phyloP scores from a whole-genome alignment of 768 basidiomycete genomes.

The Hydnomerulius pinastri region DNA sequence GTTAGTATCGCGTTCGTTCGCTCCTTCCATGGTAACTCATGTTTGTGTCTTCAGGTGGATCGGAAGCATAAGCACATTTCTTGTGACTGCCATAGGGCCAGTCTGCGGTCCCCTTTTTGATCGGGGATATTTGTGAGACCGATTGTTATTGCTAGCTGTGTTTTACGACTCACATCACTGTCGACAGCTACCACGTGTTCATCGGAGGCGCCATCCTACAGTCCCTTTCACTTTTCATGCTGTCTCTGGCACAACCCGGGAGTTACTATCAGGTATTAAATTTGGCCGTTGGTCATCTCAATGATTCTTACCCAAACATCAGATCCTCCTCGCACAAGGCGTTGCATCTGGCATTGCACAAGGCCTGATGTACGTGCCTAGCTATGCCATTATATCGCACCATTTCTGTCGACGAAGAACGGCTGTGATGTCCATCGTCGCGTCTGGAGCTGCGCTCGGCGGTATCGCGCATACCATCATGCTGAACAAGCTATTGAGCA shows the following conservation, averaged over 20 bases:
- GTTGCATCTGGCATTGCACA: constrained; percentile 42
- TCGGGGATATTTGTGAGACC: constrained; percentile 29
- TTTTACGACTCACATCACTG: neutral
- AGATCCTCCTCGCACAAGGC: constrained; percentile 50
- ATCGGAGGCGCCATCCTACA: constrained; percentile 29
- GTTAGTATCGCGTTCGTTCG: constrained; percentile 5
- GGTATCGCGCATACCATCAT: constrained; percentile 60
- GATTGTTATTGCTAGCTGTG: too few relatives aligned
- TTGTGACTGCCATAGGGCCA: constrained; percentile 19
- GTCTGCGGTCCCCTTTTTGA: constrained; percentile 29
- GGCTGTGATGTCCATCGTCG: constrained; percentile 45
- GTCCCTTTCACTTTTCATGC: constrained; percentile 37
- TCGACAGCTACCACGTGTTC: constrained; percentile 13
- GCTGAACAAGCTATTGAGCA: constrained; percentile 49
- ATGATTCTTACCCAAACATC: neutral
- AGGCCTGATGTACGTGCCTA: constrained; percentile 48
- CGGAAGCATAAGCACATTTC: constrained; percentile 20
- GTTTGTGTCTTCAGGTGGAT: constrained; percentile 25
- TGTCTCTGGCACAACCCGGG: constrained; percentile 37
- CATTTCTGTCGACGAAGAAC: constrained; percentile 44
- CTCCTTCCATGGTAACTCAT: neutral
- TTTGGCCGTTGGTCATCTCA: neutral
- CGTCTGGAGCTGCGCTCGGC: constrained; percentile 54
- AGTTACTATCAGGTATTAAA: constrained; percentile 36
- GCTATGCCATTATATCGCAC: constrained; percentile 43